Percentiles rank a stretch among this genome's conserved stretches.
Conservation (phyloP, 1,139 yeast species). For the Eremothecium gossypii region DNA sequence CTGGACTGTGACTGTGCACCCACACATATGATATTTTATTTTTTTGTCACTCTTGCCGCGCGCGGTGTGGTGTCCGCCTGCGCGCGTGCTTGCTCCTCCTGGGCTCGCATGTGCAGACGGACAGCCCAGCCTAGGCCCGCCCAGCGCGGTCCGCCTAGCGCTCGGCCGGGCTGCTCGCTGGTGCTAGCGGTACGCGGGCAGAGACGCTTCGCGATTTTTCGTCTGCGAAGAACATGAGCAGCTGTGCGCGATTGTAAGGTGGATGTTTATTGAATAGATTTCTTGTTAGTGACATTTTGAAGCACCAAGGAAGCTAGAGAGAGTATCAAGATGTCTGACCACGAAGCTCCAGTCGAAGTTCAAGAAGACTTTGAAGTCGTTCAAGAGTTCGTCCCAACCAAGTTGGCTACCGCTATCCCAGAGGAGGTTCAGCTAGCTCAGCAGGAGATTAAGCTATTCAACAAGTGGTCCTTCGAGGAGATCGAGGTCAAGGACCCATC, state of each 20-base stretch:
- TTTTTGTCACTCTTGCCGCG: too few species aligned
- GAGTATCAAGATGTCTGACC: constrained; percentile 31
- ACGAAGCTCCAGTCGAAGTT: constrained; percentile 42
- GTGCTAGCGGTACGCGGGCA: not conserved
- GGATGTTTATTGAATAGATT: constrained; percentile 4
- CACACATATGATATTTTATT: too few species aligned
- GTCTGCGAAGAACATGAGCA: not conserved
- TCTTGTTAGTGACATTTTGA: constrained; percentile 3
- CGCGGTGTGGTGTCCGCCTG: too few species aligned
- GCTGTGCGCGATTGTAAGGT: not conserved
- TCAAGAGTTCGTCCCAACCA: constrained; percentile 68
- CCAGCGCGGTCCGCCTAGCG: too few species aligned
- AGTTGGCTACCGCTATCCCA: constrained; percentile 91
- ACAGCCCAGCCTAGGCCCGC: too few species aligned
- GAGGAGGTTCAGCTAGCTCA: constrained; percentile 95
- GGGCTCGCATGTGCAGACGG: too few species aligned
- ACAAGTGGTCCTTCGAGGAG: constrained; percentile 98
- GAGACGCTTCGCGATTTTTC: not conserved
- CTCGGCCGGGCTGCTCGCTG: too few species aligned
- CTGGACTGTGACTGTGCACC: too few species aligned
- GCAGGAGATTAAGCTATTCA: constrained; percentile 94
- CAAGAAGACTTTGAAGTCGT: constrained; percentile 53
- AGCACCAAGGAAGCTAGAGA: constrained; percentile 9
- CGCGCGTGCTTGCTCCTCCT: too few species aligned
- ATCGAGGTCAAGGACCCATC: constrained; percentile 97